Percentiles rank a stretch among this genome's conserved stretches.
These are phyloP conservation scores for Aspergillus costaricaensis DNA, from an alignment of 2,329 filamentous ascomycete genomes.

Conservation along the genomic window DNA sequence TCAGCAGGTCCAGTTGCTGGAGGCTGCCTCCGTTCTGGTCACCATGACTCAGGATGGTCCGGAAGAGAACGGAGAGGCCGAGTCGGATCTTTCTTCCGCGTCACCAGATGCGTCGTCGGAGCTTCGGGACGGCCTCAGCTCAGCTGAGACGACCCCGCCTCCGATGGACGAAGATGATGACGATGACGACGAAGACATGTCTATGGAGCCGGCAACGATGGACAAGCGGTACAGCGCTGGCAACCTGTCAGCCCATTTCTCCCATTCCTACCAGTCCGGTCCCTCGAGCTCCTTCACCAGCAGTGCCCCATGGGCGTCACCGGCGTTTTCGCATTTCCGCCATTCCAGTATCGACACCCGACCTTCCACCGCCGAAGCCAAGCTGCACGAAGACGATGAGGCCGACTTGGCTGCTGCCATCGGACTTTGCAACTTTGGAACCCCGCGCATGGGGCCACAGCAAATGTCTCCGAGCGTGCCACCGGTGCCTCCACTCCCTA, in stretches of 20 bases:
- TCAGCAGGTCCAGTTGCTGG: slow-evolving; percentile 95
- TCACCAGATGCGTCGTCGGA: slow-evolving; percentile 85
- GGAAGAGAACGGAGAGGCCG: slow-evolving; percentile 65
- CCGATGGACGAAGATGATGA: slow-evolving; percentile 64
- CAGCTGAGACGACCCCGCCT: slow-evolving; percentile 88
- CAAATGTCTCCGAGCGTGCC: slow-evolving; percentile 72
- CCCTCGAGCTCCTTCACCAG: slow-evolving; percentile 59
- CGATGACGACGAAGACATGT: slow-evolving; percentile 41
- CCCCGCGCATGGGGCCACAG: slow-evolving; percentile 66
- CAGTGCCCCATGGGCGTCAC: slow-evolving; percentile 52
- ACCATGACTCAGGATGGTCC: slow-evolving; percentile 74
- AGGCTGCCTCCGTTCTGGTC: slow-evolving; percentile 93
- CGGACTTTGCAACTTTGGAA: slow-evolving; percentile 85
- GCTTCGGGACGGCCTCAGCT: slow-evolving; percentile 71
- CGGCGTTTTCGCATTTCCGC: slow-evolving; percentile 61
- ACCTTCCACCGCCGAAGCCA: slow-evolving; percentile 76
- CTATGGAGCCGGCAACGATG: slow-evolving; percentile 53
- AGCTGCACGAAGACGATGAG: slow-evolving; percentile 76
- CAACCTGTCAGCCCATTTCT: slow-evolving; percentile 54
- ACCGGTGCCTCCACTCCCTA: slow-evolving; percentile 83
- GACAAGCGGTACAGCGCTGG: slow-evolving; percentile 59
- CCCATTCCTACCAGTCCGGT: slow-evolving; percentile 78
- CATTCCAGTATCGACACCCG: slow-evolving; percentile 75
- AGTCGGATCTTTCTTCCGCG: slow-evolving; percentile 78
- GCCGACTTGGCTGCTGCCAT: slow-evolving; percentile 87